Conservation (phyloP, 169 alveolate genomes). For the Eimeria maxima region DNA sequence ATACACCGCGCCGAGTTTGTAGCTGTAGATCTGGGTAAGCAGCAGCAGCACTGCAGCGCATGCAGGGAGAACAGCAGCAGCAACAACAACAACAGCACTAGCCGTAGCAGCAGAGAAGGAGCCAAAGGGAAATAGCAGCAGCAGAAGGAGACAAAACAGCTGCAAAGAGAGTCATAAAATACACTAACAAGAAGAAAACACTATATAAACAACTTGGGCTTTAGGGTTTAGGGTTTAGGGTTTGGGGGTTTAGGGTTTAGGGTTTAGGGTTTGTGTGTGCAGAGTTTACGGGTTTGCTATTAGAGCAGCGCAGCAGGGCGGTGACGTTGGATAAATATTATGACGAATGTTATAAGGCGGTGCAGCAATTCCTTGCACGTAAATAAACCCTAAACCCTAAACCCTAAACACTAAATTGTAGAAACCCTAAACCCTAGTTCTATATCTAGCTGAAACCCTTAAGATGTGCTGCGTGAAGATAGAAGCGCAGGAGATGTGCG, state of each 20-base stretch:
- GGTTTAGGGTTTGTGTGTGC: neutral
- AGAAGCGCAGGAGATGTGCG: no score
- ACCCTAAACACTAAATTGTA: neutral
- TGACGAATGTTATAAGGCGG: neutral
- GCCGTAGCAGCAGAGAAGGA: neutral
- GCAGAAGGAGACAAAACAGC: no score
- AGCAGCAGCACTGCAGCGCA: no score
- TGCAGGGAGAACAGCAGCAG: no score
- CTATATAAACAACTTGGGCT: no score
- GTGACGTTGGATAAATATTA: neutral
- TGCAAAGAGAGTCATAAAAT: no score
- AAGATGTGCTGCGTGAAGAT: no score
- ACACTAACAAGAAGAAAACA: neutral
- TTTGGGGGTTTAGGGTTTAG: no score
- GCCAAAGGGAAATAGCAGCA: no score
- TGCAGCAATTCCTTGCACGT: neutral
- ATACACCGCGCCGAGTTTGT: conserved; percentile 13
- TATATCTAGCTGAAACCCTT: no score
- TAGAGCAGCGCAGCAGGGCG: neutral
- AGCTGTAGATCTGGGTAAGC: conserved; percentile 50
- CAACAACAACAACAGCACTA: no score
- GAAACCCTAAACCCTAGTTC: neutral
- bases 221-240: no score
- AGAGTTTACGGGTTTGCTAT: conserved; percentile 5
- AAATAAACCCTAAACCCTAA: neutral